phyloP scores from a whole-genome alignment of 805 yeast species.

The Candida hungchunana region DNA sequence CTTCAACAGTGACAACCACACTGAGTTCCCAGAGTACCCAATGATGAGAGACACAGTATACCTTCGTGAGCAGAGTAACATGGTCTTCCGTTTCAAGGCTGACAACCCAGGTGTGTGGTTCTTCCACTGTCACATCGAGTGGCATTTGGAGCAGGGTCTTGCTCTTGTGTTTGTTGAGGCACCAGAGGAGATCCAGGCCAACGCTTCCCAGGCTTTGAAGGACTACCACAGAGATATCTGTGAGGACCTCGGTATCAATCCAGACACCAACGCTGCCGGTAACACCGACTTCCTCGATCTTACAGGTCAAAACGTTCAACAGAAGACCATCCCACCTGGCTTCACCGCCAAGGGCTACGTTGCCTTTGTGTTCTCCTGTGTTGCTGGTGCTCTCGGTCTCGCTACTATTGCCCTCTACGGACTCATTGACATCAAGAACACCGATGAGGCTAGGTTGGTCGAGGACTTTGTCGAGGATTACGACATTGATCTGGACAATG shows the following conservation, averaged over 20 bases:
- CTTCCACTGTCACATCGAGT: conserved; percentile 88
- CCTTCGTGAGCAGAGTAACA: conserved; percentile 62
- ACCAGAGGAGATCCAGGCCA: conserved; percentile 53
- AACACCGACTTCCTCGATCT: conserved; percentile 66
- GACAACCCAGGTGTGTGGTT: conserved; percentile 94
- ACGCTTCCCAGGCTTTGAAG: conserved; percentile 51
- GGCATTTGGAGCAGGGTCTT: conserved; percentile 81
- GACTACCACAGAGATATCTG: conserved; percentile 61
- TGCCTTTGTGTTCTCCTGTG: conserved; percentile 85
- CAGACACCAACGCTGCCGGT: conserved; percentile 86
- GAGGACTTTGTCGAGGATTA: conserved; percentile 40
- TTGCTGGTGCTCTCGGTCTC: conserved; percentile 83
- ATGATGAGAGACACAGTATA: conserved; percentile 66
- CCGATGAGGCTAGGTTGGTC: conserved; percentile 30
- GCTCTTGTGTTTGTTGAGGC: conserved; percentile 71
- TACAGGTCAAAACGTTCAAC: conserved; percentile 71
- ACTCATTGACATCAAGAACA: conserved; percentile 68
- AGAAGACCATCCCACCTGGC: conserved; percentile 66
- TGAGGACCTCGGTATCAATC: conserved; percentile 45
- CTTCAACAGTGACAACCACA: conserved; percentile 43
- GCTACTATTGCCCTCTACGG: conserved; percentile 78
- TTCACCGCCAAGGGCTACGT: conserved; percentile 95
- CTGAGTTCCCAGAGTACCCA: conserved; percentile 54
- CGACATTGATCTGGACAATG: conserved; percentile 15
- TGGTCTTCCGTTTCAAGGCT: conserved; percentile 70